A percentile compares a stretch with the other conserved stretches of the same genome.
Evolutionary conservation across 352 stramenopile genomes (phyloP).

Genomic region (Thraustotheca clavata): DNA sequence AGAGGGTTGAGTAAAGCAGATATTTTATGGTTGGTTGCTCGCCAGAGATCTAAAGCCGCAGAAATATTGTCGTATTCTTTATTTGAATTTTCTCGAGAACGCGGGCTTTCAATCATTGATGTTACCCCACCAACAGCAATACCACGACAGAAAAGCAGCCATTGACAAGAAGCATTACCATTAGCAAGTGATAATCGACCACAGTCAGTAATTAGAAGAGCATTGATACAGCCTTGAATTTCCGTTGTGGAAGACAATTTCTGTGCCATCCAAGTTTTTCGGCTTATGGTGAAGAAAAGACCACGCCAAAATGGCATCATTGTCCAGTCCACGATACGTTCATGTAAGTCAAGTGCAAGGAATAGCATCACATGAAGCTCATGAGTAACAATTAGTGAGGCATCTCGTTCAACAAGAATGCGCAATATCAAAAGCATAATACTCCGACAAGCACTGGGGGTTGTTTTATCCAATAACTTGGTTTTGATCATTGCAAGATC

Average conservation of each 20-base stretch:
- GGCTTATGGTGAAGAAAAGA: constrained; percentile 57
- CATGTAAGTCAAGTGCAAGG: constrained; percentile 64
- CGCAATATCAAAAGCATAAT: constrained; percentile 69
- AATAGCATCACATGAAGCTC: constrained; percentile 66
- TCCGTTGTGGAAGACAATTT: constrained; percentile 22
- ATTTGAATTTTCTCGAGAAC: constrained; percentile 9
- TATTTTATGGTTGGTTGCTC: constrained; percentile 59
- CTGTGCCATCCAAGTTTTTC: constrained; percentile 25
- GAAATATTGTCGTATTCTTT: no score
- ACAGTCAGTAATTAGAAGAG: constrained; percentile 10
- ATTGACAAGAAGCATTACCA: constrained; percentile 11
- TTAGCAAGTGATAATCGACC: background rate
- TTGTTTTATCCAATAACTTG: constrained; percentile 1
- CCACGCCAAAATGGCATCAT: constrained; percentile 58
- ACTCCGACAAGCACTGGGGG: constrained; percentile 27
- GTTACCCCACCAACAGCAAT: constrained; percentile 14
- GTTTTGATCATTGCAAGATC: constrained; percentile 11
- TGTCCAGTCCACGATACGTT: constrained; percentile 44
- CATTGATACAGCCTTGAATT: constrained; percentile 16
- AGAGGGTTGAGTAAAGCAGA: constrained; percentile 46
- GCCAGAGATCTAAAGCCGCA: constrained; percentile 59
- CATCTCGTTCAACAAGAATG: constrained; percentile 69
- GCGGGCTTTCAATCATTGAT: constrained; percentile 10
- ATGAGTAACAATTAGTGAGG: constrained; percentile 45
- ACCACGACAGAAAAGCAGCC: constrained; percentile 13